Evolutionary conservation across 2,329 filamentous ascomycete species (phyloP).

Genomic region (Aspergillus piperis): DNA sequence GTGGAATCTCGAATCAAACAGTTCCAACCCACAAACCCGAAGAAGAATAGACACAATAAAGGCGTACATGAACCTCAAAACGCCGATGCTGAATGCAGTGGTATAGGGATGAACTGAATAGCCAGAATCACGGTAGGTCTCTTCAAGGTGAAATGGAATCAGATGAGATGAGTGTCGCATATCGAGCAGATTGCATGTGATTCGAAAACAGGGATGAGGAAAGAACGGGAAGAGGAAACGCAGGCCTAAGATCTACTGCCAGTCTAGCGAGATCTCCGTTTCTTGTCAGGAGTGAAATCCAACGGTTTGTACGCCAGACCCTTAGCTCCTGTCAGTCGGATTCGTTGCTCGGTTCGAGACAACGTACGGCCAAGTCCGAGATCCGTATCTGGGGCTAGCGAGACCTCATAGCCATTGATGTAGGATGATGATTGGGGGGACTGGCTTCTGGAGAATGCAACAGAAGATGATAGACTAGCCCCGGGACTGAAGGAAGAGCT

Average conservation of each 20-base stretch:
- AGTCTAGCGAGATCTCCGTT: constrained; percentile 11
- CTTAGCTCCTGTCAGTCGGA: constrained; percentile 45
- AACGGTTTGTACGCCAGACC: constrained; percentile 47
- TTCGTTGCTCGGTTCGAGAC: constrained; percentile 47
- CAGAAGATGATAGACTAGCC: constrained; percentile 28
- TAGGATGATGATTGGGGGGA: constrained; percentile 31
- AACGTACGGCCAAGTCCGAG: constrained; percentile 42
- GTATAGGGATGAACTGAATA: not conserved
- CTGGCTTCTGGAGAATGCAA: constrained; percentile 28
- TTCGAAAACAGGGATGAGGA: not conserved
- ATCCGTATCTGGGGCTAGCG: constrained; percentile 41
- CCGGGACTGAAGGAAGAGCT: constrained; percentile 30
- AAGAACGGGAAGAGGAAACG: not conserved
- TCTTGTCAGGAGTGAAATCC: constrained; percentile 29
- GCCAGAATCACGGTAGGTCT: not conserved
- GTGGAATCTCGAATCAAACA: constrained; percentile 9
- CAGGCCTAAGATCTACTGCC: not conserved
- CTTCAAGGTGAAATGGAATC: too few species aligned
- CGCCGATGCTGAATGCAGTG: not conserved
- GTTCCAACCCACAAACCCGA: not conserved
- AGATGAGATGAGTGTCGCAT: not conserved
- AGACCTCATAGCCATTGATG: constrained; percentile 45
- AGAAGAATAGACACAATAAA: not conserved
- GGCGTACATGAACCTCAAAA: not conserved
- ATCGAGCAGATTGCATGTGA: not conserved